Evolutionary conservation across 805 yeast species (phyloP).

Genomic region (Priceomyces haplophilus): DNA sequence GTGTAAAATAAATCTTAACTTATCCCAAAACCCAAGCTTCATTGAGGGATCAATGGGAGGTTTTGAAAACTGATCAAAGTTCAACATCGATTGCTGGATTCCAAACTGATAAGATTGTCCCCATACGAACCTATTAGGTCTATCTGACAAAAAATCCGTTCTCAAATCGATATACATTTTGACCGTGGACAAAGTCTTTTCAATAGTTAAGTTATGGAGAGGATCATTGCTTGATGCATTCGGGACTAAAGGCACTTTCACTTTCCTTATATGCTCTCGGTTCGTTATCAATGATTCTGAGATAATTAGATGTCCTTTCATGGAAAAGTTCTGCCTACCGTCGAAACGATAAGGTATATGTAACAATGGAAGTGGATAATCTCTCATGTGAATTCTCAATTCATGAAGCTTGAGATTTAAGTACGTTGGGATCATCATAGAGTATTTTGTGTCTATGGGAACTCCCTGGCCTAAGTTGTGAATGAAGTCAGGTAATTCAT

Average conservation of each 20-base stretch:
- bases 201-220: conserved; percentile 58
- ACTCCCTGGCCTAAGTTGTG: conserved; percentile 77
- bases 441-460: conserved; percentile 66
- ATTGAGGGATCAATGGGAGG: conserved; percentile 87
- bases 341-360: conserved; percentile 55
- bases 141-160: conserved; percentile 51
- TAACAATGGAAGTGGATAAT: conserved; percentile 81
- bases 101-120: conserved; percentile 83
- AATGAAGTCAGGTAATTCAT: conserved; percentile 57
- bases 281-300: conserved; percentile 59
- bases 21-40: conserved; percentile 92
- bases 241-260: conserved; percentile 48
- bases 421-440: conserved; percentile 64
- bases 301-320: conserved; percentile 62
- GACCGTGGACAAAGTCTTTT: conserved; percentile 73
- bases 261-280: conserved; percentile 52
- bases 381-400: conserved; percentile 68
- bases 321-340: conserved; percentile 27
- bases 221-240: conserved; percentile 7
- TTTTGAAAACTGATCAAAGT: conserved; percentile 79
- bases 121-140: conserved; percentile 73
- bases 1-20: conserved; percentile 70
- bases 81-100: conserved; percentile 72
- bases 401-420: conserved; percentile 58
- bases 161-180: conserved; percentile 65